A percentile compares a stretch with the other conserved stretches of the same genome.
These are phyloP conservation scores for Botrytis cinerea DNA, from an alignment of 2,329 filamentous ascomycete genomes.

Conservation along the genomic window DNA sequence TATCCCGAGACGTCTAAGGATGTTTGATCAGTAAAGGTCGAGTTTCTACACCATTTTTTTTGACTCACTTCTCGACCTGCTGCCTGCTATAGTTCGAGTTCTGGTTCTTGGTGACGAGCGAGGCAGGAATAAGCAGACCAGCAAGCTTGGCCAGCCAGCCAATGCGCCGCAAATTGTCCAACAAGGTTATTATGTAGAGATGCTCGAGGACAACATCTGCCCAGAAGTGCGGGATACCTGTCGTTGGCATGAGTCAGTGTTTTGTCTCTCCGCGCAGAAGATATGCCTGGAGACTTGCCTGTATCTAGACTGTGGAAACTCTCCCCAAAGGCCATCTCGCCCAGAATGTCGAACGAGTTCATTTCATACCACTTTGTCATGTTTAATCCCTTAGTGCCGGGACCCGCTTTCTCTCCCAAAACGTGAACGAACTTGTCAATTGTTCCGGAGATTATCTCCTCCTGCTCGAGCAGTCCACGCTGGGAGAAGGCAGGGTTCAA, in stretches of 20 bases:
- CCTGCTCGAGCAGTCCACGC: too few species aligned
- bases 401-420: too few species aligned
- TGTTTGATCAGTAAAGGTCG: too few species aligned
- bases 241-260: not conserved
- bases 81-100: too few species aligned
- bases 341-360: constrained; percentile 1
- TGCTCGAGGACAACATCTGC: not conserved
- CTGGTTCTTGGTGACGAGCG: not conserved
- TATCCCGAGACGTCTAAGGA: not conserved
- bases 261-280: not conserved
- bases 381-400: not conserved
- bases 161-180: not conserved
- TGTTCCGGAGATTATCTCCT: too few species aligned
- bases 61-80: too few species aligned
- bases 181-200: not conserved
- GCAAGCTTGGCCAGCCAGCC: not conserved
- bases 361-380: constrained; percentile 13
- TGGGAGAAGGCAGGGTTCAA: too few species aligned
- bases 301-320: not conserved
- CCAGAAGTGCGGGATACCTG: constrained; percentile 10
- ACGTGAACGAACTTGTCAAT: too few species aligned
- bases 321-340: constrained; percentile 5
- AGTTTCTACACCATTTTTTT: too few species aligned
- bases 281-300: not conserved
- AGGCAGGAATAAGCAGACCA: not conserved